Evolutionary conservation across 345 rosid genomes (phyloP), one percentile per base, ranked within the genome.

Genomic region (Gossypium herbaceum): DNA sequence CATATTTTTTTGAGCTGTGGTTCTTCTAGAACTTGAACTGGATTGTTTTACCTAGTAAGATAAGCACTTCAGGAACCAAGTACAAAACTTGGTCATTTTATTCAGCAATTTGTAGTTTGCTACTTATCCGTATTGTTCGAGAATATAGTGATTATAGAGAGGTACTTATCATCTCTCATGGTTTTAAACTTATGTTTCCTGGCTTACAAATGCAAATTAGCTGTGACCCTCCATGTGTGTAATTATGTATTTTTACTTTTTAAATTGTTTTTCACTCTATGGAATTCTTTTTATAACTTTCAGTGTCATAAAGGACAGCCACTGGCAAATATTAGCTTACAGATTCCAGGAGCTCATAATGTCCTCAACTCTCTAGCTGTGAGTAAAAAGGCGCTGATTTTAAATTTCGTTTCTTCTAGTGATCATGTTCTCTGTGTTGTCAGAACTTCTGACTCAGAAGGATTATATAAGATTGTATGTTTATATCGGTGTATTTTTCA

Each of bases 301-400:
- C 72, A 82, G 85, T 75, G 62, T 61, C 43, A 44, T n/a, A 77
- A 69, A 68, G 85, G 81, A 51, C 48, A 64, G 29, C 73, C 75
- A 72, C 57, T 80, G 43, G 81, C 81, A 22, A 77, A 82, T 55
- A 79, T 82, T 19, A 79, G 80, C 52, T 58, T 82, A 51, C 76
- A 66, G 62, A 64, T 77, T 77, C 78, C 80, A 51, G 85, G 85
- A 76, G 55, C 74, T 74, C 75, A 82, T 76, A 82, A 82, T 59
- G 81, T 82, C 25, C 77, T 74, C 56, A 82, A 82, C 66, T 82
- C 85, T 16, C 7, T 82, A 59, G 80, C 85, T 1, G 85, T 76
- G 73, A 79, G 82, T 73, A 60, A 69, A 68, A 27, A 16, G 15
- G 16, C 24, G 44, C 44, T 17, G 45, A 9, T 50, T 69, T 69